Evolutionary conservation across 2,329 filamentous ascomycete genomes (phyloP), one percentile per base, ranked within the genome.

Genomic region (Hymenoscyphus fraxineus): DNA sequence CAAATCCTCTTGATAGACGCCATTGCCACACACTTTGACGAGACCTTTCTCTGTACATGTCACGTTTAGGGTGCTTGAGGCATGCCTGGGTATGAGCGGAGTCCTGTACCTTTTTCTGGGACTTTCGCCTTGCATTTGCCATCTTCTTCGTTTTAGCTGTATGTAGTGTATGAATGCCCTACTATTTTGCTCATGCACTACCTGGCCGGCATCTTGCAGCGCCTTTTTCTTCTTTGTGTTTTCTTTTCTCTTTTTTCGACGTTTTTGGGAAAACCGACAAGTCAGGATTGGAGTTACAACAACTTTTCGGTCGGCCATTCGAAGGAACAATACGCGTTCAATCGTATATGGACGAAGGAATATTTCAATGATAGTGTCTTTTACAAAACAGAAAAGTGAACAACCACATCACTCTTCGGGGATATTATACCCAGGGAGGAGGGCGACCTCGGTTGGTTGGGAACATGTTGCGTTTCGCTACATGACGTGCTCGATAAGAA

Each of bases 141-240:
- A 54, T 54, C 44, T 61, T 65, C 31, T 65, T 65, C 60, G 51
- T 59, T 65, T 54, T 60, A 57, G 60, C 60, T 62, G 63, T 40
- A 62, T 40, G 31, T 57, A 57, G 31, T n/a, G 44, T 57, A 35
- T 15, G 47, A n/a, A 40, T 13, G 32, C n/a, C 19, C 10, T 13
- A 10, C 13, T 16, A 10, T 22, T 39, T 13, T 32, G 38, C 10
- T 54, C 13, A n/a, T 55, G 47, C 47, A 54, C 47, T 54, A 54
- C 47, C 47, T 22, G 22, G 47, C 47, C 55, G 55, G 27, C 32
- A 38, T 57, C 31, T 57, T 57, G 22, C 55, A 57, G 55, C 31
- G 31, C 55, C 13, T n/a, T 7, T 27, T 57, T 57, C 55, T 57
- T 57, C 3, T 19, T 32, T 57, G 54, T 39, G 16, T 19, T 35